These are phyloP conservation scores for Aphanomyces stellatus DNA, from an alignment of 352 stramenopile species.

Conservation along the genomic window DNA sequence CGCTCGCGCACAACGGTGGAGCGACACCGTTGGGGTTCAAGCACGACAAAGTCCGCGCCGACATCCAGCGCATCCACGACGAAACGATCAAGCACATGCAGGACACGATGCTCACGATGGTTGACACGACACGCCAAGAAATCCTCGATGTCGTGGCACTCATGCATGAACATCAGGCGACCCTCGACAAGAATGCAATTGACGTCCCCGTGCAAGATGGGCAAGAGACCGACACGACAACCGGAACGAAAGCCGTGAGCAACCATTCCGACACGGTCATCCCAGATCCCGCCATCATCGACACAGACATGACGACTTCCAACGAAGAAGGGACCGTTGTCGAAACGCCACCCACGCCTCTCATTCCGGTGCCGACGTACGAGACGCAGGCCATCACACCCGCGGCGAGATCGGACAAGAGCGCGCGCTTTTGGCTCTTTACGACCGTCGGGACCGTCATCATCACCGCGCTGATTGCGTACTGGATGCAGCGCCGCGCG, in stretches of 20 bases:
- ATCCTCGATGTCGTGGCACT: not conserved
- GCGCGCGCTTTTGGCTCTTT: not conserved
- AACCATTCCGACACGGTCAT: not conserved
- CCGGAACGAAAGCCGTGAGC: not conserved
- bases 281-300: not conserved
- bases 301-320: no score
- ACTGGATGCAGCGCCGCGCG: slow-evolving; percentile 7
- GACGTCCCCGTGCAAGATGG: not conserved
- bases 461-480: not conserved
- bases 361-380: not conserved
- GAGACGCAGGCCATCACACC: not conserved
- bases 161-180: not conserved
- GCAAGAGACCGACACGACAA: not conserved
- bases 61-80: slow-evolving; percentile 10
- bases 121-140: slow-evolving; percentile 11
- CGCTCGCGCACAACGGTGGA: not conserved
- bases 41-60: not conserved
- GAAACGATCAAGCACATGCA: slow-evolving; percentile 20
- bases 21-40: not conserved
- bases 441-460: not conserved
- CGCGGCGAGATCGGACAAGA: not conserved
- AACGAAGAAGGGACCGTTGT: no score
- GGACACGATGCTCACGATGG: slow-evolving; percentile 8
- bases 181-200: not conserved
- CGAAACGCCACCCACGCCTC: no score